Base-by-base conservation (phyloP, 169 alveolate species). In the Theileria orientalis region DNA sequence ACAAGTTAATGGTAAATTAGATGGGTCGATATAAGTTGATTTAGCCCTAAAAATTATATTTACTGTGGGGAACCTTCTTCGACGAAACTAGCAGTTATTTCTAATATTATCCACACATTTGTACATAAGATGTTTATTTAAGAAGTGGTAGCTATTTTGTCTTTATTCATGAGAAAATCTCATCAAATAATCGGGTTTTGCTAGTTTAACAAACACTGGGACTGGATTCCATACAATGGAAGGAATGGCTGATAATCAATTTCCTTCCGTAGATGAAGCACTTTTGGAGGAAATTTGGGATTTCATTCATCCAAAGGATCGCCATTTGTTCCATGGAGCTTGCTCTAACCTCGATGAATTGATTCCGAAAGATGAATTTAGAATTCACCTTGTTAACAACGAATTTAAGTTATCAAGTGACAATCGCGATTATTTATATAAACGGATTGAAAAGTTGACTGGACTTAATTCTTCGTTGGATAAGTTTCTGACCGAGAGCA, bases 401-500 rank as follows among this genome's bases (percentile, higher is more conserved):
- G 67, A 57, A 57, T 57, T 30, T 57, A 29, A 30, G 21, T 9
- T 30, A 5, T 5, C 27, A 23, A 9, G 33, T 3, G 46, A 13
- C 21, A 8, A 57, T 16, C 33, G 16, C 27, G 67, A 13, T 2
- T 9, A 3, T 11, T 57, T 57, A n/a, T 57, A 57, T 57, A 51
- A 33, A 19, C 63, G 82, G 32, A 77, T 77, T n/a, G 83, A 77
- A 41, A 35, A 57, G n/a, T 67, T 77, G 46, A 40, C 47, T 27
- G 11, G 14, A 11, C 33, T 46, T 0, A 42, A 46, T 5, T 60
- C 75, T 27, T 23, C 86, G 1, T 52, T 77, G 52, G 82, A 69
- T 33, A 68, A 77, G 70, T 73, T 64, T 30, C 37, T 77, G 75
- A 33, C 86, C 8, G 75, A 56, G 25, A 21, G 79, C 3, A 72